These are phyloP conservation scores for Metarhizium robertsii DNA, from an alignment of 2,329 filamentous ascomycete species.

Conservation along the genomic window DNA sequence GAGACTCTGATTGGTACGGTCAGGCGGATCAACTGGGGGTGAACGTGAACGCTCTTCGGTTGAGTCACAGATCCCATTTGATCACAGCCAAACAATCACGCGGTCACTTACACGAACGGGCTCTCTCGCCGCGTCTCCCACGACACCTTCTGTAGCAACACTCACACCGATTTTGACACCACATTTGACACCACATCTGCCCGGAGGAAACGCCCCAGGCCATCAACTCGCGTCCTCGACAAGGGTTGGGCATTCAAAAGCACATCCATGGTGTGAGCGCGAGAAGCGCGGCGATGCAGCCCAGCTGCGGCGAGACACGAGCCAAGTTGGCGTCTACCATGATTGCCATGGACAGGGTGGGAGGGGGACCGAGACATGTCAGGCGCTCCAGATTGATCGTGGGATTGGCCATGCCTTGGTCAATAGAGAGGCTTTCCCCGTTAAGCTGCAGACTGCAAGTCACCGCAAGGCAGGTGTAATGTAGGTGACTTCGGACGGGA, in stretches of 20 bases:
- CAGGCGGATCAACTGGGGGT: neutral
- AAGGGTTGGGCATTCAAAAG: neutral
- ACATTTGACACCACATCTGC: neutral
- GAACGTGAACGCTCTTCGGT: neutral
- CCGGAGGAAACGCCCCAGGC: neutral
- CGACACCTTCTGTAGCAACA: neutral
- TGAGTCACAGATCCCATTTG: neutral
- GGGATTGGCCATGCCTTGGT: slow-evolving; percentile 2
- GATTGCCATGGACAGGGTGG: neutral
- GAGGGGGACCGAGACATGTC: slow-evolving; percentile 4
- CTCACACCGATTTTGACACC: slow-evolving; percentile 3
- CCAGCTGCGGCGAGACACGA: slow-evolving; percentile 1
- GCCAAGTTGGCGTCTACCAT: neutral
- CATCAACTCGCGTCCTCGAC: neutral
- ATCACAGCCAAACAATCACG: neutral
- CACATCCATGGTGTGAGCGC: neutral
- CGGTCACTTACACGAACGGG: slow-evolving; percentile 3
- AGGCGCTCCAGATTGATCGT: slow-evolving; percentile 1
- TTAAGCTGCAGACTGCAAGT: slow-evolving; percentile 5
- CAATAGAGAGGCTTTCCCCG: neutral
- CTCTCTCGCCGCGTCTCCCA: neutral
- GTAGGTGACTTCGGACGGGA: neutral
- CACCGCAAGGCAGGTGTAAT: neutral
- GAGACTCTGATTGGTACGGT: neutral
- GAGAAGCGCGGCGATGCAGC: neutral